Conservation (phyloP, 2,329 filamentous ascomycete species). For the Paraphaeosphaeria sporulosa region DNA sequence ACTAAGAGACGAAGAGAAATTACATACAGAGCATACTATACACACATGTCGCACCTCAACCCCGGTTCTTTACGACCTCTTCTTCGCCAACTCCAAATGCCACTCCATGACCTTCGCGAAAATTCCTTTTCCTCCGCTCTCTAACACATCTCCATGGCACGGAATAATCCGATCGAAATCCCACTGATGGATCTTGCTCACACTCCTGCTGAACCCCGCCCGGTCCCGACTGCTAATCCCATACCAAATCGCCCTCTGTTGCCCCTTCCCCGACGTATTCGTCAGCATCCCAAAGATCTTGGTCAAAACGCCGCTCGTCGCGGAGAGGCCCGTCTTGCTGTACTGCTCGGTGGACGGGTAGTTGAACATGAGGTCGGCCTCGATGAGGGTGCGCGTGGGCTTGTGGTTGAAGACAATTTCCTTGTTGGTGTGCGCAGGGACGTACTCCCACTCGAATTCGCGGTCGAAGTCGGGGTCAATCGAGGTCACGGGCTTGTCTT, state of each 20-base stretch:
- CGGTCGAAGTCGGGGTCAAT: slow-evolving; percentile 81
- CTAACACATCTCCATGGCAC: slow-evolving; percentile 91
- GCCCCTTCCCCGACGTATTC: slow-evolving; percentile 71
- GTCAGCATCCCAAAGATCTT: slow-evolving; percentile 66
- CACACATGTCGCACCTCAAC: not conserved
- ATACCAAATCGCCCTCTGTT: slow-evolving; percentile 87
- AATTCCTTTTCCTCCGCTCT: slow-evolving; percentile 74
- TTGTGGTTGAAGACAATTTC: slow-evolving; percentile 89
- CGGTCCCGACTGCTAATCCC: slow-evolving; percentile 68
- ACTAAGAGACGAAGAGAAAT: too few species aligned
- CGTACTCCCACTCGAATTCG: slow-evolving; percentile 86
- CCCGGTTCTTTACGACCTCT: slow-evolving; percentile 9
- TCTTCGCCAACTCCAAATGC: slow-evolving; percentile 67
- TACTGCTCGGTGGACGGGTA: slow-evolving; percentile 86
- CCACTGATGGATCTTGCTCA: slow-evolving; percentile 76
- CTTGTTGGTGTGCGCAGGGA: slow-evolving; percentile 80
- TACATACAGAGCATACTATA: not conserved
- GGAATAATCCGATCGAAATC: slow-evolving; percentile 86
- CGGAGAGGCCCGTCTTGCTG: slow-evolving; percentile 60
- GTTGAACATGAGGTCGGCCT: slow-evolving; percentile 94
- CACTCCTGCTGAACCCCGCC: slow-evolving; percentile 72
- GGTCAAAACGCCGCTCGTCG: slow-evolving; percentile 65
- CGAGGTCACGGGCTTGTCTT: slow-evolving; percentile 48
- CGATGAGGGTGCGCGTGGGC: slow-evolving; percentile 78
- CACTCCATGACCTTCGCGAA: slow-evolving; percentile 83